These are phyloP conservation scores for Trametes versicolor DNA, from an alignment of 1,284 basidiomycete species.

Conservation along the genomic window DNA sequence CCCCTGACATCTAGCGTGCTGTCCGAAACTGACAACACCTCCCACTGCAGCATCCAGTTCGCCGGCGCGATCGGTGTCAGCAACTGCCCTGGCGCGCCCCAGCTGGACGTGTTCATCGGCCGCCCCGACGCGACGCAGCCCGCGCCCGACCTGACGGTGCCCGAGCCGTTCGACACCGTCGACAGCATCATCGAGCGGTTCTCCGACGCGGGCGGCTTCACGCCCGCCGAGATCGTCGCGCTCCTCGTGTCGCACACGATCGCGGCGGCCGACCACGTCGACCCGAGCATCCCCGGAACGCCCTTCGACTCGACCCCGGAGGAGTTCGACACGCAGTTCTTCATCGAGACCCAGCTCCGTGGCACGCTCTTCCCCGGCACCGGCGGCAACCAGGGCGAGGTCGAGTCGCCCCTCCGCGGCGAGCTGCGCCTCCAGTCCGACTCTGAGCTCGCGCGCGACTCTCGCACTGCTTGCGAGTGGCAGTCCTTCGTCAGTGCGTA, in stretches of 20 bases:
- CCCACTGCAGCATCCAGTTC: conserved; percentile 39
- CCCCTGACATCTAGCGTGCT: no score
- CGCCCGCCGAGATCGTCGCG: conserved; percentile 36
- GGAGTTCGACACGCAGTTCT: conserved; percentile 35
- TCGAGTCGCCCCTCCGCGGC: conserved; percentile 35
- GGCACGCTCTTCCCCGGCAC: conserved; percentile 42
- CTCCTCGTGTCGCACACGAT: conserved; percentile 34
- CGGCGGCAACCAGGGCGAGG: conserved; percentile 36
- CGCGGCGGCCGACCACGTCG: conserved; percentile 35
- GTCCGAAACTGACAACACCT: not conserved
- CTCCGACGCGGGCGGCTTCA: conserved; percentile 38
- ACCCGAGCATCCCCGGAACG: conserved; percentile 33
- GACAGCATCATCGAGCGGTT: conserved; percentile 40
- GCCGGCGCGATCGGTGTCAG: conserved; percentile 43
- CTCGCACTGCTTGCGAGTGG: conserved; percentile 45
- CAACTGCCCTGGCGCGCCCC: conserved; percentile 45
- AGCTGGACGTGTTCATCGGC: conserved; percentile 39
- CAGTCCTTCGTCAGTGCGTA: conserved; percentile 41
- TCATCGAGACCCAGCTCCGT: conserved; percentile 37
- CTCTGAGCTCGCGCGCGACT: conserved; percentile 38
- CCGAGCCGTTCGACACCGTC: conserved; percentile 40
- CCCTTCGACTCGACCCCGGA: conserved; percentile 35
- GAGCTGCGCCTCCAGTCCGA: conserved; percentile 46
- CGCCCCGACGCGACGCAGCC: conserved; percentile 38
- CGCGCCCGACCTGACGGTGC: conserved; percentile 41